Base-by-base conservation (phyloP, 139 green algal species). In the Picochlorum costavermella region DNA sequence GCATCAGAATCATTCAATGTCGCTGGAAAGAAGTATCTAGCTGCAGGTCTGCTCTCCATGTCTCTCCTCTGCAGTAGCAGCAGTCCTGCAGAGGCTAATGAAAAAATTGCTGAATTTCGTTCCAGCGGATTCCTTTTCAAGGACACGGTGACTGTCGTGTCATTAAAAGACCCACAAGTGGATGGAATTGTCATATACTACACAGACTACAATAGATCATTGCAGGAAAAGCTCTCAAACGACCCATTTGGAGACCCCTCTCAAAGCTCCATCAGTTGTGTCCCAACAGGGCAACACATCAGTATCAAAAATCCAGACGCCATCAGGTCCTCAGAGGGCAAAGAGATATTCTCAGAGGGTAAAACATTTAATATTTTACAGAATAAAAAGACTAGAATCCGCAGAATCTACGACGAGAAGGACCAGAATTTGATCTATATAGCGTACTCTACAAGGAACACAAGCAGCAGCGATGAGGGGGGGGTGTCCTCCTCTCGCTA, bases 161-260 rank as follows among this genome's bases (percentile, higher is more conserved):
- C 14, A 40, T 23, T 66, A 10, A 44, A 56, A 14, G 60, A 66
- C n/a, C 37, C 33, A 56, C 31, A 45, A 26, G 60, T 66, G 14
- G 36, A 55, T 10, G 83, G 85, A 14, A 76, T 92, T 16, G 88
- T 77, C 0, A 69, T 95, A 9, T 95, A 92, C 70, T 69, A 91
- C 11, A 85, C 76, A 16, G 86, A 95, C 63, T 94, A 92, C 67
- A 85, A 89, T 67, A 70, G 87, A 31, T 83, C 65, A 46, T 64
- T 95, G 13, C 73, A 78, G 6, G 86, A 95, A 62, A 91, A 91
- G 63, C 78, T 95, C 1, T 36, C 69, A 29, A 90, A 88, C 58
- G 79, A 92, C 61, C 87, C 86, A 45, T 92, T 92, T 66, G 40
- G 63, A 3, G 86, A 92, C 56, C 86, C 86, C 4, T 74, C 49